Evolutionary conservation across 2,329 filamentous ascomycete species (phyloP).

Genomic region (Cercospora zeae-maydis): DNA sequence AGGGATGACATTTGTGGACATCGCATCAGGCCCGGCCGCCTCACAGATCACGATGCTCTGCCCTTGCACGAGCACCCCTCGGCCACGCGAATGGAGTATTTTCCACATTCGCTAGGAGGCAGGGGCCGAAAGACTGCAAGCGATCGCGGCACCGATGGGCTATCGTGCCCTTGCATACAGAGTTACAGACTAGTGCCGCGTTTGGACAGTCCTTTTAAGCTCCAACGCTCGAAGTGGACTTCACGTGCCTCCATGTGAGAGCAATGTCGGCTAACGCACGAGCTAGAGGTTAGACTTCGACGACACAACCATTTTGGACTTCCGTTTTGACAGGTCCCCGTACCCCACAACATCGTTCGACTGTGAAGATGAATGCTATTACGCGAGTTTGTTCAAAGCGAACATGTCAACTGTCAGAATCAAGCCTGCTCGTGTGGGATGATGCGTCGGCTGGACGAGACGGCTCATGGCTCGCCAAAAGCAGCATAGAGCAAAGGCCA

Average conservation of each 20-base stretch:
- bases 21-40: neutral
- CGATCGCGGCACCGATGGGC: neutral
- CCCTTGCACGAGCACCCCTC: neutral
- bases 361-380: neutral
- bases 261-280: neutral
- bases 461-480: neutral
- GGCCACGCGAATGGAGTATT: neutral
- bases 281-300: constrained; percentile 4
- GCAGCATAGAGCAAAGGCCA: neutral
- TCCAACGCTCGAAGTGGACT: neutral
- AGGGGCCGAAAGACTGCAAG: neutral
- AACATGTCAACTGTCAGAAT: neutral
- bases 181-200: neutral
- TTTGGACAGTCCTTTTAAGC: neutral
- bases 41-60: neutral
- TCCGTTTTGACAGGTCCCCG: neutral
- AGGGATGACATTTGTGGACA: neutral
- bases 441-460: neutral
- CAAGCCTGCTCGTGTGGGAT: neutral
- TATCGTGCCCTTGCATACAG: neutral
- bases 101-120: neutral
- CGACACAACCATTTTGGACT: constrained; percentile 1
- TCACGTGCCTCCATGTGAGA: constrained; percentile 8
- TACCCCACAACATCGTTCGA: neutral
- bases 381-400: neutral